Percentiles rank a stretch among this genome's conserved stretches.
phyloP scores from a whole-genome alignment of 768 basidiomycete genomes.

The Mrakia frigida region DNA sequence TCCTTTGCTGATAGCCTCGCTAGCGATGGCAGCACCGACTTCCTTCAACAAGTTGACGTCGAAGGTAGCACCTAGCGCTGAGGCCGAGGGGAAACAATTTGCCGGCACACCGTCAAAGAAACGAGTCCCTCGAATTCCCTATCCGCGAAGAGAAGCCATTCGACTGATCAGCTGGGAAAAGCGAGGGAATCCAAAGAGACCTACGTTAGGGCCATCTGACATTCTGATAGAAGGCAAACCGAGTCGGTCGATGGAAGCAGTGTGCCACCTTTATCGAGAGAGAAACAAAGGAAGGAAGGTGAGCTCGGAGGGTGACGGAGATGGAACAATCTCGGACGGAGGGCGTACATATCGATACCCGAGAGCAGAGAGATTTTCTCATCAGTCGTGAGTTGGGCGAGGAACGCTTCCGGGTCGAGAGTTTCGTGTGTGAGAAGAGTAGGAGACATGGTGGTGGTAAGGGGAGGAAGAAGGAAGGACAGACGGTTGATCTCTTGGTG shows the following conservation, averaged over 20 bases:
- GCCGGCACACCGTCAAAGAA: conserved; percentile 59
- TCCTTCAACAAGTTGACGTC: conserved; percentile 55
- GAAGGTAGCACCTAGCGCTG: conserved; percentile 66
- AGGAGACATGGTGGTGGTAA: neutral
- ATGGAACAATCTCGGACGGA: conserved; percentile 64
- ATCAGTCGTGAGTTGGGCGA: neutral
- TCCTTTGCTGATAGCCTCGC: conserved; percentile 63
- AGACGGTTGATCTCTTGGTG: no score
- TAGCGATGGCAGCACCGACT: conserved; percentile 58
- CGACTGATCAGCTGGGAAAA: neutral
- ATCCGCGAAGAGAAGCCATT: neutral
- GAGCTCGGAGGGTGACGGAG: no score
- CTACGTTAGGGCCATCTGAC: conserved; percentile 49
- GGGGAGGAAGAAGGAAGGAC: no score
- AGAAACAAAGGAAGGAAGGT: neutral
- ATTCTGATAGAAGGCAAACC: conserved; percentile 44
- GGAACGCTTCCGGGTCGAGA: neutral
- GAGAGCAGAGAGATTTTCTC: conserved; percentile 6
- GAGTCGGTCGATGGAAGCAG: conserved; percentile 44
- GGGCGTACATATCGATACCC: conserved; percentile 48
- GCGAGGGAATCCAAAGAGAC: conserved; percentile 50
- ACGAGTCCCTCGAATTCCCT: neutral
- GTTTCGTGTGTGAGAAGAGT: neutral
- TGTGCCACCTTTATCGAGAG: neutral
- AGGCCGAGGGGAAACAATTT: conserved; percentile 64